Evolutionary conservation across 371 early-diverging fungal species (phyloP).

Genomic region (Actinomortierella wolfii): DNA sequence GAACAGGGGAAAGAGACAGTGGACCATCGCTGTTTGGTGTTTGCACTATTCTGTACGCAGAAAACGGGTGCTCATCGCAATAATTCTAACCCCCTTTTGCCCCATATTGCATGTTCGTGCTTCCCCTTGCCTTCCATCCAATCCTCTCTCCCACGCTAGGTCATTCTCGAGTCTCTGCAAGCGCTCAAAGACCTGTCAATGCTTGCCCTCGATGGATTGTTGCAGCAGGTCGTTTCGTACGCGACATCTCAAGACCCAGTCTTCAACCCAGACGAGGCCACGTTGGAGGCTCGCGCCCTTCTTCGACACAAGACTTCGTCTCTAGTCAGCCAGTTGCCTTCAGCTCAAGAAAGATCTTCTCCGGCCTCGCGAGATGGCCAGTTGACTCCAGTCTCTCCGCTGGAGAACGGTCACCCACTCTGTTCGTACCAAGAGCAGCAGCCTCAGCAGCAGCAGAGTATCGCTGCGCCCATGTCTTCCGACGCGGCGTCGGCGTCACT

Average conservation of each 20-base stretch:
- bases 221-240: constrained; percentile 42
- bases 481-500: constrained; percentile 23
- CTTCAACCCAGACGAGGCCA: constrained; percentile 37
- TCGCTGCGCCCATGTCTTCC: not conserved
- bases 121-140: not conserved
- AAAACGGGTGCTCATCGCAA: not conserved
- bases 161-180: constrained; percentile 33
- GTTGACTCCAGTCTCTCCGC: too few species aligned
- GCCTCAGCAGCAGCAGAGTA: not conserved
- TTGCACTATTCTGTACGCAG: too few species aligned
- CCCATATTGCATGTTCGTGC: not conserved
- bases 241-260: constrained; percentile 42
- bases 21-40: too few species aligned
- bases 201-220: constrained; percentile 36
- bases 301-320: constrained; percentile 30
- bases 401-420: too few species aligned
- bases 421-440: too few species aligned
- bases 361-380: too few species aligned
- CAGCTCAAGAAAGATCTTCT: not conserved
- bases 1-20: too few species aligned
- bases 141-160: constrained; percentile 9
- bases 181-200: constrained; percentile 44
- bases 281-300: constrained; percentile 34
- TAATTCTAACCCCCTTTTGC: not conserved
- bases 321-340: constrained; percentile 8